These are phyloP conservation scores for Phyllostachys edulis DNA, from an alignment of 176 grass and related monocot genomes.

Conservation along the genomic window DNA sequence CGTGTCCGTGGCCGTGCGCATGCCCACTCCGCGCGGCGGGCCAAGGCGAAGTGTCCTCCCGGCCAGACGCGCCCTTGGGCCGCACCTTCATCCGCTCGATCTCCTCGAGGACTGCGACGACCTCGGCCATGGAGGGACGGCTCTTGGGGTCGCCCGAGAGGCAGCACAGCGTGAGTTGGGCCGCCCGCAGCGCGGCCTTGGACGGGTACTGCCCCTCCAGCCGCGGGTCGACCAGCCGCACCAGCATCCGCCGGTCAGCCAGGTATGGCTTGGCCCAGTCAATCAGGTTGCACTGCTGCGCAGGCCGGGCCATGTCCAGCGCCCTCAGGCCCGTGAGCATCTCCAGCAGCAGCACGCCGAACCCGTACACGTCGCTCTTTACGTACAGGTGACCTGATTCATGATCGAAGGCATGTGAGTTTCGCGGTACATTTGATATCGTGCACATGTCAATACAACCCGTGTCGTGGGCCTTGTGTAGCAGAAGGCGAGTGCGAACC, in stretches of 20 bases:
- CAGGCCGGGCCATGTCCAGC: conserved; percentile 38
- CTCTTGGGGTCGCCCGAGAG: conserved; percentile 44
- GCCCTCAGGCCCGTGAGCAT: conserved; percentile 52
- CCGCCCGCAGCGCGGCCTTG: conserved; percentile 39
- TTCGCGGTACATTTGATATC: too few relatives aligned
- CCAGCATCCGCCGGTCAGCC: conserved; percentile 48
- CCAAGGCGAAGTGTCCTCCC: not conserved
- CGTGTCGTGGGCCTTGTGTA: not conserved
- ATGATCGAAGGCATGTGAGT: not conserved
- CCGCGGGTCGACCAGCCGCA: conserved; percentile 56
- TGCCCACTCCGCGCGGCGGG: not conserved
- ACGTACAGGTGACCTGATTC: conserved; percentile 55
- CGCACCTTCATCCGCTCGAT: conserved; percentile 35
- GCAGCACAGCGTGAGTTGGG: conserved; percentile 58
- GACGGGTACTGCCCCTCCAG: conserved; percentile 63
- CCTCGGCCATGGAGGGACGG: conserved; percentile 44
- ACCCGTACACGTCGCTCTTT: conserved; percentile 70
- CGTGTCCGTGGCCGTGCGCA: not conserved
- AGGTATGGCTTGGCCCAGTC: conserved; percentile 39
- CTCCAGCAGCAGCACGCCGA: conserved; percentile 67
- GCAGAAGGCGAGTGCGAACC: conserved; percentile 5
- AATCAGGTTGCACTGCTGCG: conserved; percentile 58
- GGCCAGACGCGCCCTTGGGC: conserved; percentile 1
- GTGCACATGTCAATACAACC: not conserved
- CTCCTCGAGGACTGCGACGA: conserved; percentile 37